Percentiles rank a stretch among this genome's conserved stretches.
These are phyloP conservation scores for Zymoseptoria passerinii DNA, from an alignment of 2,329 filamentous ascomycete genomes.

Conservation along the genomic window DNA sequence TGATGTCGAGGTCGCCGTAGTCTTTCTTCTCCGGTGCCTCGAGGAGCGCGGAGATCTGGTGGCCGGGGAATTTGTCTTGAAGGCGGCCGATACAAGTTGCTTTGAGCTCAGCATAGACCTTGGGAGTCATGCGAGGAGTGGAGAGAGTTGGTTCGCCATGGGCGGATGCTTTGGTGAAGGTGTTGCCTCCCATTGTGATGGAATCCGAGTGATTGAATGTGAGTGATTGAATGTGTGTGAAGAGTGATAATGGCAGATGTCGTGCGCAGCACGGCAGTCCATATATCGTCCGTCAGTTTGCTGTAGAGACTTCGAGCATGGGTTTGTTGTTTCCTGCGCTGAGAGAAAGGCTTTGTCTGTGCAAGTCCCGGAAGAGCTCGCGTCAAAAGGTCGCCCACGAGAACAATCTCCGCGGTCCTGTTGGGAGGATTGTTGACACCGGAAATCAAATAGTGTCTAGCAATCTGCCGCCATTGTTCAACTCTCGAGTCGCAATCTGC, in stretches of 20 bases:
- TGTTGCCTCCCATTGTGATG: conserved; percentile 55
- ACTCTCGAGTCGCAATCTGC: no score
- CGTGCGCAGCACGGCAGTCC: background rate
- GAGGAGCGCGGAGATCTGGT: conserved; percentile 50
- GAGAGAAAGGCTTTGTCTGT: background rate
- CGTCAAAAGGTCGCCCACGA: background rate
- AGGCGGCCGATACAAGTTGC: conserved; percentile 35
- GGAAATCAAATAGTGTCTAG: no score
- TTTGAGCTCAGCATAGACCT: conserved; percentile 49
- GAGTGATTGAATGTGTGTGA: background rate
- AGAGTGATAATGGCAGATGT: background rate
- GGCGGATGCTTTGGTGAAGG: conserved; percentile 42
- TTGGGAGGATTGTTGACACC: background rate
- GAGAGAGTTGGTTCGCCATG: conserved; percentile 38
- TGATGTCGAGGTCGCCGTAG: conserved; percentile 66
- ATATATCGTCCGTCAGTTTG: background rate
- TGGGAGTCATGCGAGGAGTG: conserved; percentile 58
- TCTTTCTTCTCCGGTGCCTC: conserved; percentile 61
- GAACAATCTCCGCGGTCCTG: background rate
- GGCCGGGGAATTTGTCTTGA: conserved; percentile 45
- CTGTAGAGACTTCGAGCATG: background rate
- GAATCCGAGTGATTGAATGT: background rate
- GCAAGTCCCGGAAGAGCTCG: background rate
- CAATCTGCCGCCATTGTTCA: background rate
- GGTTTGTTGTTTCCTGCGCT: background rate